Evolutionary conservation across 2,329 filamentous ascomycete species (phyloP), one percentile per base, ranked within the genome.

Genomic region (Sporothrix curviconia): DNA sequence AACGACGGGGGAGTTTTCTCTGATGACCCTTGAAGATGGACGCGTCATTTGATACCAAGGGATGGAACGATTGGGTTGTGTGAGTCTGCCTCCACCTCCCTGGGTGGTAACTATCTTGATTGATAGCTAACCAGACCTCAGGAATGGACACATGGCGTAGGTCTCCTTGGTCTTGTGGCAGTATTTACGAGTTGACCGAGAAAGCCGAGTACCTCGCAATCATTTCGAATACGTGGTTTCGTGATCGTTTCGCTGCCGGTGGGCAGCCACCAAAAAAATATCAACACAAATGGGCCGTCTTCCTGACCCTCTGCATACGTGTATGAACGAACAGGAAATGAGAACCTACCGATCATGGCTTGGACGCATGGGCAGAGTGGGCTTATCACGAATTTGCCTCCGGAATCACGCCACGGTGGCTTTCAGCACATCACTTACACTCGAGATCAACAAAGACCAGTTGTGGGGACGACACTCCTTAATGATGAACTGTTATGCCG

Each of bases 401-500:
- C 89, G 1, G 81, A 80, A 51, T 85, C n/a, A n/a, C n/a, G n/a
- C n/a, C n/a, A 83, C 66, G 87, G 84, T 47, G 78, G 85, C 58
- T 87, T 90, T 76, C 87, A 90, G 70, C 87, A 89, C 70, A 81
- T 86, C 60, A 92, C 88, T 0, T 91, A 91, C 64, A n/a, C 71
- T 85, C 32, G 79, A 82, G 2, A 78, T 81, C 62, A 90, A 92
- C 70, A 77, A 84, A 61, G 79, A 89, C 68, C 86, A 92, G 73
- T 76, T 92, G 22, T 92, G 89, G 89, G n/a, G 89, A 91, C 64
- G 89, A 92, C 68, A 92, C 89, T 6, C 76, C n/a, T n/a, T 92
- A 44, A 92, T 92, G 88, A 92, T 92, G 89, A 91, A n/a, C 87
- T 0, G 88, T 90, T 6, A 74, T 92, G 71, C 89, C 89, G 1